A percentile compares a stretch with the other conserved stretches of the same genome.
phyloP scores from a whole-genome alignment of 345 rosid species.

The Conringia planisiliqua region DNA sequence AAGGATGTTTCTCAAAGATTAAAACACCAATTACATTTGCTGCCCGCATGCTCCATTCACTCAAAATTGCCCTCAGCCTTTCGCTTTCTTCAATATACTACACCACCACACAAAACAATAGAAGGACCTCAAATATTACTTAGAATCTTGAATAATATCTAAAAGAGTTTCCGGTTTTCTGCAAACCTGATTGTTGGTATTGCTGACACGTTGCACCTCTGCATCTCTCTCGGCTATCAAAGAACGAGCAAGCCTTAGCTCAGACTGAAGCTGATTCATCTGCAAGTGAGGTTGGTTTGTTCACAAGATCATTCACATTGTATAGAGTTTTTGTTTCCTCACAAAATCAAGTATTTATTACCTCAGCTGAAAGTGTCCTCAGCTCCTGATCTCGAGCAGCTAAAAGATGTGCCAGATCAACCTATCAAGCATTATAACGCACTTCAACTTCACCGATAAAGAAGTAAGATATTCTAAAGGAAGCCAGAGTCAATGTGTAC shows the following conservation, averaged over 20 bases:
- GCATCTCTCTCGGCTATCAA: conserved; percentile 85
- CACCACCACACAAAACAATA: conserved; percentile 8
- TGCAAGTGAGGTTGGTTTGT: conserved; percentile 16
- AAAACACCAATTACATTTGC: conserved; percentile 61
- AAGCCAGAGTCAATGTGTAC: conserved; percentile 37
- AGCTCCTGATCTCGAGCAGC: conserved; percentile 95
- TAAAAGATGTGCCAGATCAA: conserved; percentile 88
- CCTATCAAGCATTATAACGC: conserved; percentile 39
- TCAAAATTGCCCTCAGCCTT: conserved; percentile 82
- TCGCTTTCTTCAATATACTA: conserved; percentile 94
- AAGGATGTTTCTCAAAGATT: not conserved
- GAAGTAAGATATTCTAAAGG: not conserved
- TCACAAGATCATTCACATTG: not conserved
- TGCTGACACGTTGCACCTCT: conserved; percentile 70
- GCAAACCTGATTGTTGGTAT: conserved; percentile 75
- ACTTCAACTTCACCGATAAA: not conserved
- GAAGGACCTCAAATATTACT: not conserved
- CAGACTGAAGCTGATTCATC: conserved; percentile 93
- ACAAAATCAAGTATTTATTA: conserved; percentile 23
- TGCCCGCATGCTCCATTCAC: conserved; percentile 90
- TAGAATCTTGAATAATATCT: not conserved
- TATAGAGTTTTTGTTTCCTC: not conserved
- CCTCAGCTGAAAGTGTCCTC: conserved; percentile 92
- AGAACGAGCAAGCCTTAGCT: conserved; percentile 86
- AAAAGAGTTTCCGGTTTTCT: not conserved